Evolutionary conservation across 805 yeast genomes (phyloP).

Genomic region (Sporopachydermia quercuum): DNA sequence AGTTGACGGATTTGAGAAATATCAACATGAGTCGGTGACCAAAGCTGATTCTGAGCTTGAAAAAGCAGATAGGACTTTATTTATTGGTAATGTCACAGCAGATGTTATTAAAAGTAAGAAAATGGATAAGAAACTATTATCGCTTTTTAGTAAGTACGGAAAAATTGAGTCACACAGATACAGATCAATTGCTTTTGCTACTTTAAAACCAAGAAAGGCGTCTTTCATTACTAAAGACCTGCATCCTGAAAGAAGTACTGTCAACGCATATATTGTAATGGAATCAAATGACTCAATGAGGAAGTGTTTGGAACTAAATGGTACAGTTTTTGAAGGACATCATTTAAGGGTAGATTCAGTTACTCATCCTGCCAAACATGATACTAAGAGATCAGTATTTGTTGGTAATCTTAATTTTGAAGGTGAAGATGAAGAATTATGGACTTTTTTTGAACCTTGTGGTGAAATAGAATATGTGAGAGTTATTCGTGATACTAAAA

Average conservation of each 20-base stretch:
- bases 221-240: slow-evolving; percentile 74
- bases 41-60: slow-evolving; percentile 35
- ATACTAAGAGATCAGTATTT: slow-evolving; percentile 69
- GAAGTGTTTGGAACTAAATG: slow-evolving; percentile 43
- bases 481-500: slow-evolving; percentile 79
- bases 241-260: slow-evolving; percentile 62
- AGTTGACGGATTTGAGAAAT: slow-evolving; percentile 13
- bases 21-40: slow-evolving; percentile 13
- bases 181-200: slow-evolving; percentile 82
- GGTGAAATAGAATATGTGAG: slow-evolving; percentile 81
- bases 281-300: slow-evolving; percentile 17
- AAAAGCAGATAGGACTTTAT: slow-evolving; percentile 73
- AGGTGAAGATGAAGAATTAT: slow-evolving; percentile 77
- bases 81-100: slow-evolving; percentile 73
- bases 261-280: slow-evolving; percentile 83
- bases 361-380: slow-evolving; percentile 81
- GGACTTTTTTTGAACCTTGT: slow-evolving; percentile 58
- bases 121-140: slow-evolving; percentile 48
- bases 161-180: slow-evolving; percentile 66
- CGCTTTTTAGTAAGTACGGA: slow-evolving; percentile 34
- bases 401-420: slow-evolving; percentile 92
- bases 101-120: slow-evolving; percentile 49
- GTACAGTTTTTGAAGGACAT: slow-evolving; percentile 46
- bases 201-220: slow-evolving; percentile 79
- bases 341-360: slow-evolving; percentile 88